Evolutionary conservation across 768 basidiomycete genomes (phyloP), one percentile per base, ranked within the genome.

Genomic region (Coprinellus aureogranulatus): DNA sequence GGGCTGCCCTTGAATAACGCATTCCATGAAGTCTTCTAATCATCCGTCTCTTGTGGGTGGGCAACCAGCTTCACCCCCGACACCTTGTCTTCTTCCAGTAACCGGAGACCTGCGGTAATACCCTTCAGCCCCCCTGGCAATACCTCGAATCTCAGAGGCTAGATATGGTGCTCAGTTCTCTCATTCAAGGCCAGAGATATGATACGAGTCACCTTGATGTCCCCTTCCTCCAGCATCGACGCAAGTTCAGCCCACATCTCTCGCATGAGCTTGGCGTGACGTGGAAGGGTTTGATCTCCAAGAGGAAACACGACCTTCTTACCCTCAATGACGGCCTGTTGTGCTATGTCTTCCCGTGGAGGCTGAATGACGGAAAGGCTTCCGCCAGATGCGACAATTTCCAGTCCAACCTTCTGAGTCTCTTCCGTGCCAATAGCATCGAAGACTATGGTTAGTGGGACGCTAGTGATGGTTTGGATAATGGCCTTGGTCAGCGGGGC

Each of bases 311-410:
- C 45, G 27, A 58, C 41, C 18, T 65, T 44, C 59, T 62, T 52
- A 42, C 60, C 46, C 6, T 49, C 62, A 1, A 31, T 40, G 4
- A 54, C 31, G 20, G 55, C 42, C 10, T 27, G 54, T 2, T 62
- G 71, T 0, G 9, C 46, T 6, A 23, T 8, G 23, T 25, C 22
- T 26, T 12, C 6, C 8, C 70, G 67, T 2, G 75, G 64, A 12
- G 59, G 58, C 10, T 72, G 64, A 9, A 81, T 14, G 23, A 72
- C 66, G 3, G 68, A 67, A 16, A 75, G 67, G 9, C 72, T 64
- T 16, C 72, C 75, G 27, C 71, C 68, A 28, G 76, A 69, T 9
- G 73, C 69, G 39, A 72, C 62, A 8, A 75, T 50, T 8, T 66
- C 64, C 9, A 66, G 44, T 0, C 65, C 70, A 1, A 50, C 37